Conservation (phyloP, 179 eudicot species). For the Heliamphora pulchella region DNA sequence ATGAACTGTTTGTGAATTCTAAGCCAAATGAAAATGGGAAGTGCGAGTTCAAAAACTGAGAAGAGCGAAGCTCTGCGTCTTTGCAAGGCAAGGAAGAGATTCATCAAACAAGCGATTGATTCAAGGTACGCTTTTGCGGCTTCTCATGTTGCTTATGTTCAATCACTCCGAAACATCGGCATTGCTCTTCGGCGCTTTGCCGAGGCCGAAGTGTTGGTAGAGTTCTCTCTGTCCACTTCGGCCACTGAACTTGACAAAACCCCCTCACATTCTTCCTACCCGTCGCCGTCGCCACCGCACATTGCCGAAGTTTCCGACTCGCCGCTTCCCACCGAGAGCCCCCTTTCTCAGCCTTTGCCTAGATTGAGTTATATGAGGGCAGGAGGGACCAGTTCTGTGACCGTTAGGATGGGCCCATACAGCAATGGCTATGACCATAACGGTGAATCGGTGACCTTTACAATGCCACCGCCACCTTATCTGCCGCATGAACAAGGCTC, state of each 20-base stretch:
- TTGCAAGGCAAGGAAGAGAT: slow-evolving; percentile 64
- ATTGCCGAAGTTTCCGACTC: slow-evolving; percentile 36
- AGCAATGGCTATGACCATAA: slow-evolving; percentile 30
- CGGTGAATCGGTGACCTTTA: slow-evolving; percentile 33
- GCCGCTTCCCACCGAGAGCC: slow-evolving; percentile 37
- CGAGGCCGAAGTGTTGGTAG: slow-evolving; percentile 60
- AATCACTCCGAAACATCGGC: slow-evolving; percentile 62
- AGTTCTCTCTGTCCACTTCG: slow-evolving; percentile 39
- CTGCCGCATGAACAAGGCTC: slow-evolving; percentile 41
- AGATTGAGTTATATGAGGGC: slow-evolving; percentile 70
- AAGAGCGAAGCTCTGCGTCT: slow-evolving; percentile 59
- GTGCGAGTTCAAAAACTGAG: slow-evolving; percentile 53
- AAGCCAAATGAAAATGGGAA: slow-evolving; percentile 36
- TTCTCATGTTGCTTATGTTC: slow-evolving; percentile 69
- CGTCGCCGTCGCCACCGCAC: slow-evolving; percentile 62
- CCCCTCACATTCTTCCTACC: slow-evolving; percentile 62
- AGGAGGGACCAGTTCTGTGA: slow-evolving; percentile 38
- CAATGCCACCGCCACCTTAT: slow-evolving; percentile 66
- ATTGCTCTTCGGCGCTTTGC: slow-evolving; percentile 67
- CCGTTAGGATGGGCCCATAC: slow-evolving; percentile 41
- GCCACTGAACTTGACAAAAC: slow-evolving; percentile 46
- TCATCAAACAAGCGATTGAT: slow-evolving; percentile 69
- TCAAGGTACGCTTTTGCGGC: slow-evolving; percentile 77
- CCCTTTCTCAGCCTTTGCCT: slow-evolving; percentile 33
- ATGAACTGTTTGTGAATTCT: not conserved